Base-by-base conservation (phyloP, 1,284 basidiomycete species). In the Leccinum discolor region DNA sequence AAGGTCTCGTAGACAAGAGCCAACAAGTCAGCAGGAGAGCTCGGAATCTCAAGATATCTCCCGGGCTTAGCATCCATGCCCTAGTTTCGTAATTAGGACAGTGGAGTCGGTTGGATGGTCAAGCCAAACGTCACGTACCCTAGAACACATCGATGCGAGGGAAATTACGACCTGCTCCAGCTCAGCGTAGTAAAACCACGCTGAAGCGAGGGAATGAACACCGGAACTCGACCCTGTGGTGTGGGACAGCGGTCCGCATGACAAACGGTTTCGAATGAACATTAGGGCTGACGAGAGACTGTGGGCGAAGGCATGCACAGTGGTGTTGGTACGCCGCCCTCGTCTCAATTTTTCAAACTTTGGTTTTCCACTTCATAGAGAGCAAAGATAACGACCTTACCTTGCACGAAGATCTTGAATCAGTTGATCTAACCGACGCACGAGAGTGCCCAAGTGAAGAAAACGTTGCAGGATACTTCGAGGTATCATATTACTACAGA, bases 301-400 rank as follows among this genome's bases (percentile, higher is more conserved):
- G 72, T 93, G 88, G 0, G 83, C 81, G 70, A 92, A 89, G 6
- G 90, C 87, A 71, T 91, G 85, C 8, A 86, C 75, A 8, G 85
- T 86, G 6, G 88, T 82, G 6, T 81, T 83, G 62, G 81, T 79
- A 29, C 29, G 29, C 47, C 74, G 79, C 12, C 78, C 76, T 65
- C 79, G 80, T 66, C 83, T 85, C 58, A 16, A 67, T 1, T 42
- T 61, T 66, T 57, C 59, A 64, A 65, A 65, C 47, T 60, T 65
- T 7, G 16, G 58, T 26, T 59, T 35, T 62, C 50, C 40, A 62
- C 56, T 16, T 57, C 32, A 2, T 7, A 59, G 35, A 56, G 26
- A 54, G 23, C 26, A 12, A 2, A 44, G 60, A 63, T 23, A n/a
- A 40, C 2, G 8, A 8, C 12, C 73, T 66, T 68, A 89, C 89